Evolutionary conservation across 345 rosid genomes (phyloP), one percentile per base, ranked within the genome.

Genomic region (Dovyalis caffra): DNA sequence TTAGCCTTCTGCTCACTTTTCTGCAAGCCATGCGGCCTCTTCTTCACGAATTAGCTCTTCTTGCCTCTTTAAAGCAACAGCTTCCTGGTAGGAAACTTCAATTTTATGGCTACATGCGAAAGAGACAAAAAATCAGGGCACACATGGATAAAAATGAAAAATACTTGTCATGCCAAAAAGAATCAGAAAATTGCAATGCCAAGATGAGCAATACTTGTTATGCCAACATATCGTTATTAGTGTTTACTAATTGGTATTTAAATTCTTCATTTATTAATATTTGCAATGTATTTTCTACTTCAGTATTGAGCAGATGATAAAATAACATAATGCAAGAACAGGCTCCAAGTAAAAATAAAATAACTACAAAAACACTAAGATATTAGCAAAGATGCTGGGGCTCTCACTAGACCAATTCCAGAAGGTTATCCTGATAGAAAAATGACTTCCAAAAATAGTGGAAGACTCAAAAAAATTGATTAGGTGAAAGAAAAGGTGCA

Each of bases 31-130:
- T 8, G 88, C 93, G 76, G 85, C 95, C 85, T 95, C 97, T 85
- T 94, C 98, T 83, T 93, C 97, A 69, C 97, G 97, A 65, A 95
- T 95, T 74, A 95, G 90, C 85, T 92, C 97, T 75, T 95, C 99
- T 82, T 95, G 99, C 87, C 90, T 88, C 83, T 84, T 89, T 87
- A 87, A 82, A 63, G 99, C 97, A 83, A 91, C 91, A 47, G 97
- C 94, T 82, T 95, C 99, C 91, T 91, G 95, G 80, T 95, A 91
- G 70, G 99, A 88, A 83, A 83, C 91, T 83, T 92, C 96, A 82
- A 92, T 89, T 83, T 90, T 92, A 80, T 86, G 88, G 87, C 98
- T 92, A 88, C 66, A 84, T 5, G 23, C 16, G 79, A 76, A 70
- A 38, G 14, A 66, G 38, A 70, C 60, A 78, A 77, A 31, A 9